A percentile compares a stretch with the other conserved stretches of the same genome.
Conservation (phyloP, 768 basidiomycete genomes). For the Mycena olivaceomarginata region DNA sequence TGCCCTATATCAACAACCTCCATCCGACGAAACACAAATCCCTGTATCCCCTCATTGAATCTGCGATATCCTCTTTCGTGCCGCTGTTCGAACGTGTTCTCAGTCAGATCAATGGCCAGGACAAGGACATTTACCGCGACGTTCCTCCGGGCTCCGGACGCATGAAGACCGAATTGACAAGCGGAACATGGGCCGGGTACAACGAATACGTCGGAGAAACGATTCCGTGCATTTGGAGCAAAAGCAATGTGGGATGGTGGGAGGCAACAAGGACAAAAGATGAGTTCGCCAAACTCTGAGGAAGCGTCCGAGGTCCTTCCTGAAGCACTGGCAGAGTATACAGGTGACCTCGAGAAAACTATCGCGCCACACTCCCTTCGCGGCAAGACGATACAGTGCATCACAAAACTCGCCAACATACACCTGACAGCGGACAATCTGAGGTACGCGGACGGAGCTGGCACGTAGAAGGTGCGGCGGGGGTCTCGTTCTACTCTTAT, state of each 20-base stretch:
- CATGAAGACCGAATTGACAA: background rate
- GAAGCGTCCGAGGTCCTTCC: constrained; percentile 29
- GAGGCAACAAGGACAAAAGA: background rate
- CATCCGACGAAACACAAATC: constrained; percentile 42
- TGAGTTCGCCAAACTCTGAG: background rate
- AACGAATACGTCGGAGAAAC: background rate
- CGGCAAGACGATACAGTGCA: constrained; percentile 52
- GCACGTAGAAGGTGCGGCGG: constrained; percentile 53
- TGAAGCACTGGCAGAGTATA: constrained; percentile 16
- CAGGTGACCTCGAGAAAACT: constrained; percentile 26
- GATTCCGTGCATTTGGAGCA: constrained; percentile 37
- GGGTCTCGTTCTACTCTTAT: no score
- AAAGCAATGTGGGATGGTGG: background rate
- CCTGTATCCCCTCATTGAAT: constrained; percentile 47
- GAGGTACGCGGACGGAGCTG: constrained; percentile 55
- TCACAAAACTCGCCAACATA: constrained; percentile 60
- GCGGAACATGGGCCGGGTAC: constrained; percentile 22
- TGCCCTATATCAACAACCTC: constrained; percentile 53
- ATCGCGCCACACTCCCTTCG: constrained; percentile 36
- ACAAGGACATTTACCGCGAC: constrained; percentile 35
- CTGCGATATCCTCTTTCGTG: constrained; percentile 43
- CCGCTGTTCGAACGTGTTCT: constrained; percentile 53
- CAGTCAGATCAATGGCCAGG: constrained; percentile 40
- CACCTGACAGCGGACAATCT: constrained; percentile 52
- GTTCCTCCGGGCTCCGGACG: constrained; percentile 35